Evolutionary conservation across 345 rosid species (phyloP).

Genomic region (Eucalyptus virginea): DNA sequence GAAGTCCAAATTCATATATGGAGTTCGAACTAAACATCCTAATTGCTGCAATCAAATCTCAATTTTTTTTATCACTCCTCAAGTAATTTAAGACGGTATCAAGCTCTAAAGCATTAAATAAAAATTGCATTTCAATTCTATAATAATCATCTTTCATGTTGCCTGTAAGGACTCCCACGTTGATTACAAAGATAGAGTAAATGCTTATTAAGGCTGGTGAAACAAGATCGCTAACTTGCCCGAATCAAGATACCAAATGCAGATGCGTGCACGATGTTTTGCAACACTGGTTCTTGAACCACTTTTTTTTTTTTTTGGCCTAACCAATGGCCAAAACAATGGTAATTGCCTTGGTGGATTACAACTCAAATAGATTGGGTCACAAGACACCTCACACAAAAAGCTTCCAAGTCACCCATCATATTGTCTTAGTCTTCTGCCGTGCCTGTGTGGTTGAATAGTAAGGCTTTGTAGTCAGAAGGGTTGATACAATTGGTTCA

Average conservation of each 20-base stretch:
- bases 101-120: background rate
- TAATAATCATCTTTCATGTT: background rate
- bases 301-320: too few relatives aligned
- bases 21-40: background rate
- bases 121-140: background rate
- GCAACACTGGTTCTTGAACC: background rate
- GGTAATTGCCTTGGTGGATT: background rate
- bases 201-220: background rate
- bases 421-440: fast-evolving
- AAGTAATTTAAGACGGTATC: background rate
- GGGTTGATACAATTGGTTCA: background rate
- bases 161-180: fast-evolving
- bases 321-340: background rate
- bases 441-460: fast-evolving
- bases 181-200: background rate
- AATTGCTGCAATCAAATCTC: background rate
- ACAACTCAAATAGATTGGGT: background rate
- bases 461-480: fast-evolving
- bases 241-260: background rate
- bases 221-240: background rate
- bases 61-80: background rate
- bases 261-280: background rate
- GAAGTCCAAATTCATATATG: background rate
- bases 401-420: fast-evolving
- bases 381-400: background rate